Base-by-base conservation (phyloP, 441 rosid species). In the Hypseocharis bilobata region DNA sequence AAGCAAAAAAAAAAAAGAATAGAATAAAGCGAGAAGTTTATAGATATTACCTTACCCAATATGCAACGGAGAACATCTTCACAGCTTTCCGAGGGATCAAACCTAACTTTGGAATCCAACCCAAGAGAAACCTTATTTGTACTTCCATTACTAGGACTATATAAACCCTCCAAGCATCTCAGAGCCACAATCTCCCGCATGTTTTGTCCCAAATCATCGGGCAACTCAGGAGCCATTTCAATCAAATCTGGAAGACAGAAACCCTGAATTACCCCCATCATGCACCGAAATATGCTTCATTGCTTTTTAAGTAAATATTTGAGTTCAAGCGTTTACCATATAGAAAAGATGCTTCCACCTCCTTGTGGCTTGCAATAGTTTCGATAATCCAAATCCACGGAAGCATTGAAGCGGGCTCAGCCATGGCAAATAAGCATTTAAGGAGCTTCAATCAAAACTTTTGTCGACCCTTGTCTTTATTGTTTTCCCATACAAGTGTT, bases 91-190 rank as follows among this genome's bases (percentile, higher is more conserved):
- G 81, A 77, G 16, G 73, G 63, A 55, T 76, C 79, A 73, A 84
- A 47, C 11, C 45, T 49, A 5, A 54, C 44, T 40, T 76, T 79
- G 3, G 70, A 30, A 27, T 71, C 78, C 6, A 38, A 0, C 6
- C 10, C 64, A 68, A 72, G 65, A 63, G 25, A 28, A 65, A n/a
- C 58, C 20, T 54, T 74, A 42, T 58, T 29, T 2, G 38, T 13
- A 8, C 22, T 23, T 64, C 55, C 74, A 71, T 67, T 56, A 47
- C 36, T 36, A 47, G 17, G 6, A 49, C 70, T 73, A 72, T 68
- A 78, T 62, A 86, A 74, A 66, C 77, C 78, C 77, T 84, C 87
- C 72, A 83, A 73, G 57, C 83, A 81, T 64, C 84, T 83, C 75
- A 84, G 77, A 73, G 87, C 76, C 72, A 82, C 75, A 72, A 64